A percentile compares a stretch with the other conserved stretches of the same genome.
Evolutionary conservation across 2,329 filamentous ascomycete genomes (phyloP).

Genomic region (Pseudocercospora fijiensis): DNA sequence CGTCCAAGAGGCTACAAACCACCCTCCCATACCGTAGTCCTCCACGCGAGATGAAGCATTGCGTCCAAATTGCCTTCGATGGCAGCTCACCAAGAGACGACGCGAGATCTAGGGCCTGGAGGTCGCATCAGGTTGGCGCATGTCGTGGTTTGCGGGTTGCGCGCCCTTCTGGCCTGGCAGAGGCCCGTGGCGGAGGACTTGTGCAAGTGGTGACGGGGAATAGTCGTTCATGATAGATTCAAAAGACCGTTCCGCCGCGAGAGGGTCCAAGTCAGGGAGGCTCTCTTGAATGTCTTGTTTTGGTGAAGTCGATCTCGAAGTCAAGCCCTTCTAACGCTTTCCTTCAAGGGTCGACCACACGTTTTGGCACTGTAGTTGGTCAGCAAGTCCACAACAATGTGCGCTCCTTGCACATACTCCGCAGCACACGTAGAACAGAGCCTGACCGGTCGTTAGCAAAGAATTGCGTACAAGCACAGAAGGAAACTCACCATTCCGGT

Average conservation of each 20-base stretch:
- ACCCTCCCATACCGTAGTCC: background rate
- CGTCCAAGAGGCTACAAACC: background rate
- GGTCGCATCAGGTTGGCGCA: background rate
- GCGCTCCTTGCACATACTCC: constrained; percentile 39
- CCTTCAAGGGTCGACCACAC: constrained; percentile 59
- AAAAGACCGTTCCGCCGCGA: background rate
- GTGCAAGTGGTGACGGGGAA: background rate
- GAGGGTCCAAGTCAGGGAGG: background rate
- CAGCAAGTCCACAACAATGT: background rate
- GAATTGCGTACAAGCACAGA: background rate
- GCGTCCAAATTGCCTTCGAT: background rate
- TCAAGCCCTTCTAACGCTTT: background rate
- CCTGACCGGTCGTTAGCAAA: constrained; percentile 36
- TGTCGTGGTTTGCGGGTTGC: background rate
- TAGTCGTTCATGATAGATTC: background rate
- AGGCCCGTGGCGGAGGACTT: background rate
- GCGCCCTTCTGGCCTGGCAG: background rate
- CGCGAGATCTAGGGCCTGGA: background rate
- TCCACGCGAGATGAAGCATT: background rate
- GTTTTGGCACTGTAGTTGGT: constrained; percentile 64
- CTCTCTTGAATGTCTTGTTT: background rate
- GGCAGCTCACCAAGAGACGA: background rate
- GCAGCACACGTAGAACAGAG: constrained; percentile 73
- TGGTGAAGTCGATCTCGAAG: background rate
- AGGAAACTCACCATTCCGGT: constrained; percentile 84